Evolutionary conservation across 345 rosid species (phyloP), one percentile per base, ranked within the genome.

Genomic region (Moricandia arvensis): DNA sequence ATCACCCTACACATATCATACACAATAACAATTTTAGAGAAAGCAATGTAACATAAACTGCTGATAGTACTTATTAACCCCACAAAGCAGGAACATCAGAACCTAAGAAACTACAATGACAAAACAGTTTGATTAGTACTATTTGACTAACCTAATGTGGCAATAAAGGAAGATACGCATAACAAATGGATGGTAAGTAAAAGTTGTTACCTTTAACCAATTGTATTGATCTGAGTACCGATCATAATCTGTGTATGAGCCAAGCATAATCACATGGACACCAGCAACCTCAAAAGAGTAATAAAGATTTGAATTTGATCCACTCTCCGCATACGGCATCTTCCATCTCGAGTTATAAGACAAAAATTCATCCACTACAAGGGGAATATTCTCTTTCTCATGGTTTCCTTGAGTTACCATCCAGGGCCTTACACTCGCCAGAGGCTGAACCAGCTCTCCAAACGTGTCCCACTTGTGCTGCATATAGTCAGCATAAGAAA

Each of bases 341-440:
- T 93, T 93, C 97, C 99, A 92, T 77, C 98, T 87, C 13, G 93
- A 82, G 83, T 93, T 90, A 31, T 80, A 95, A 66, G 98, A 85
- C 34, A 81, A 71, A 81, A 95, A 95, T 1, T 86, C 91, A 83
- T 88, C 91, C 41, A 78, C 84, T 5, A 95, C 2, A 17, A 90
- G 45, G 0, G 89, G 96, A 73, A 95, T 88, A 76, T 9, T 75
- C 85, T 95, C 99, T 73, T 74, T 75, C 63, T 95, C 98, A 64
- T 95, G 99, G 86, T 95, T 95, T 60, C 97, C 99, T 80, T 93
- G 75, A 0, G 99, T 95, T 33, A 90, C 99, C 99, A 95, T 95
- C 99, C 99, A 95, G 0, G 99, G 97, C 80, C 88, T 88, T 17
- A 93, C 83, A 74, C 98, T 95, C 13, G 97, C 98, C 59, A 95